Base-by-base conservation (phyloP, 768 basidiomycete species). In the Boletus rubropictus region DNA sequence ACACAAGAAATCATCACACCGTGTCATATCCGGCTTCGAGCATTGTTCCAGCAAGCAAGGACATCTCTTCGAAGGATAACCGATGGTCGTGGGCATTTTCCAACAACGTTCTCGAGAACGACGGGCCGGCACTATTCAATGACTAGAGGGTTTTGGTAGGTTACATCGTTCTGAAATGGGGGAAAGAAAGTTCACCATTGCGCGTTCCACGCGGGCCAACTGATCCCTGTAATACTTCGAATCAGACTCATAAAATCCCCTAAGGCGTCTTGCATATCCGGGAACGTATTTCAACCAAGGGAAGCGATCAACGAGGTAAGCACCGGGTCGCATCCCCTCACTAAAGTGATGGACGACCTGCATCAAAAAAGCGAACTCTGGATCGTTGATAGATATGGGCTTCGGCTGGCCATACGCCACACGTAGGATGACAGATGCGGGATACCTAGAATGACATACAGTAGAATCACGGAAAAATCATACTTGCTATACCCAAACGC, bases 1-100 rank as follows among this genome's bases (percentile, higher is more conserved):
- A 1, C 4, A 3, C 18, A 4, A 9, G 7, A 5, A 42, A 18
- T 20, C 3, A 9, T 10, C 32, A 49, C 44, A 69, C 72, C 34
- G 81, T 82, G 48, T 80, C 82, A 0, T 74, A 74, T 4, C 81
- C 81, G 9, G 80, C 81, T 36, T 77, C 81, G 51, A 80, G 82
- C 60, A 82, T 70, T 22, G 72, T 71, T 2, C 82, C 82, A 1
- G 77, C 74, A 34, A 84, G 72, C 56, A 77, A 83, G 0, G 80
- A 69, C 12, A 75, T 73, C 46, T 84, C 79, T 42, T 76, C 67
- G 35, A 73, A 65, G 4, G 77, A 70, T 8, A 83, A 66, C 5
- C 69, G 72, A 29, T 78, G 71, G 33, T 76, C 72, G 0, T 58
- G 48, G 49, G 73, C 71, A 9, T 69, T 70, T 50, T 81, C 78